These are phyloP conservation scores for Xylaria sp. DNA, from an alignment of 2,329 filamentous ascomycete species.

Conservation along the genomic window DNA sequence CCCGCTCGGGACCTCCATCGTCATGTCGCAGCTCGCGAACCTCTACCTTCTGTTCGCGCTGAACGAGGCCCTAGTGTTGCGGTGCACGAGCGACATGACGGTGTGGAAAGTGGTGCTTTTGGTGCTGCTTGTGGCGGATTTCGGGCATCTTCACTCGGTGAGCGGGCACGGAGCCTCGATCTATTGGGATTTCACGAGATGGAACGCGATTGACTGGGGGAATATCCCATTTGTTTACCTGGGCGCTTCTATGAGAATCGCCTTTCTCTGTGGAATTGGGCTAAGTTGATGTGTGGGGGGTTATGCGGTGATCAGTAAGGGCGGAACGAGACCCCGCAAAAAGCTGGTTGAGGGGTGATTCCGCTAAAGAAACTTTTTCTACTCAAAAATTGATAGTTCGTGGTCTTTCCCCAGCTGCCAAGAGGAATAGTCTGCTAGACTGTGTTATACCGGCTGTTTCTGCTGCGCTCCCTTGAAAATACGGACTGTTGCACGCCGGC, in stretches of 20 bases:
- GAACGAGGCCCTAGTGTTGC: slow-evolving; percentile 80
- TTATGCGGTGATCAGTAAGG: slow-evolving; percentile 6
- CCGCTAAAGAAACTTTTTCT: slow-evolving; percentile 6
- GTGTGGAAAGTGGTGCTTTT: slow-evolving; percentile 78
- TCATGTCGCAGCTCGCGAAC: slow-evolving; percentile 80
- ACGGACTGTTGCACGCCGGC: background rate
- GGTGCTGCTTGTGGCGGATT: slow-evolving; percentile 77
- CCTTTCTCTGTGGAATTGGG: slow-evolving; percentile 69
- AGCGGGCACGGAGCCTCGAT: slow-evolving; percentile 65
- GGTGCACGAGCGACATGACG: slow-evolving; percentile 71
- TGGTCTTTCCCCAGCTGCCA: background rate
- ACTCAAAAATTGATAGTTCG: slow-evolving; percentile 5
- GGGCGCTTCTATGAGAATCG: slow-evolving; percentile 68
- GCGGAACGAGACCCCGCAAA: slow-evolving; percentile 20
- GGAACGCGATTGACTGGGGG: slow-evolving; percentile 76
- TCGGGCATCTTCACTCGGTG: slow-evolving; percentile 79
- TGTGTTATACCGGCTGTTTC: background rate
- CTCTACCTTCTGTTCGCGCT: slow-evolving; percentile 81
- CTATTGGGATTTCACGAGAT: slow-evolving; percentile 71
- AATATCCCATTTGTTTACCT: slow-evolving; percentile 78
- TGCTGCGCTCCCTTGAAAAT: background rate
- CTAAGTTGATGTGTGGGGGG: slow-evolving; percentile 47
- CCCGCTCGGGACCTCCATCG: slow-evolving; percentile 71
- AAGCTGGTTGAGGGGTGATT: slow-evolving; percentile 18
- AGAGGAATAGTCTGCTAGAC: background rate